Conservation (phyloP, 2,329 filamentous ascomycete species). For the Diaporthe amygdali region DNA sequence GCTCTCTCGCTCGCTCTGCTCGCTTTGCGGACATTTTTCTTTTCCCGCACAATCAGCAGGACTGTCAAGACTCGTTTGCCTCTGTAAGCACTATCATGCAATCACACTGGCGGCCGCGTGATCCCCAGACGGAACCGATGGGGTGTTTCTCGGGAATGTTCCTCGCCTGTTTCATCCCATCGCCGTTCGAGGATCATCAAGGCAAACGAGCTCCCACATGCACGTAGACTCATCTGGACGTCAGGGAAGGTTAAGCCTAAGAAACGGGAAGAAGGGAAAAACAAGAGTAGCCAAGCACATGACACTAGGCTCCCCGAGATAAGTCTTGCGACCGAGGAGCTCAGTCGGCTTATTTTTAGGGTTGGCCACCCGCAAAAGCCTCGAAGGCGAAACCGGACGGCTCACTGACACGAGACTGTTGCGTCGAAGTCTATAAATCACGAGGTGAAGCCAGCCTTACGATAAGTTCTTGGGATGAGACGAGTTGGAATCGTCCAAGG, state of each 20-base stretch:
- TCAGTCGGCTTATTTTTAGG: background rate
- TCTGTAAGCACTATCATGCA: background rate
- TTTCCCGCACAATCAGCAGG: background rate
- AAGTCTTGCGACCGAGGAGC: background rate
- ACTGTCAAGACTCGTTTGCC: background rate
- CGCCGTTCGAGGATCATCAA: background rate
- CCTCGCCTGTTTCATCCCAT: conserved; percentile 7
- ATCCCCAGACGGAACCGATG: background rate
- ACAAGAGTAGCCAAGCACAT: background rate
- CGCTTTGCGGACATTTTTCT: background rate
- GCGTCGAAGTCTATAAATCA: conserved; percentile 2
- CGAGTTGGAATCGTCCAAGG: background rate
- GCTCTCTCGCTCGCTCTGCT: too few relatives aligned
- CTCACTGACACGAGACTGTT: background rate
- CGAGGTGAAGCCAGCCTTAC: background rate
- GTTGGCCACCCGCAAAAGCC: background rate
- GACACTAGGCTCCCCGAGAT: background rate
- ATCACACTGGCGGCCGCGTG: background rate
- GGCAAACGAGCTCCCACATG: background rate
- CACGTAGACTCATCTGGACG: background rate
- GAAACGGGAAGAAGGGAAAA: background rate
- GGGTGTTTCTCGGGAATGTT: background rate
- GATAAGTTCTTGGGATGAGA: background rate
- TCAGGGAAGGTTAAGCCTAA: background rate
- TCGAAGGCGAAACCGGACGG: background rate